phyloP scores from a whole-genome alignment of 106 monocot species.

The Alisma plantagoaquatica region DNA sequence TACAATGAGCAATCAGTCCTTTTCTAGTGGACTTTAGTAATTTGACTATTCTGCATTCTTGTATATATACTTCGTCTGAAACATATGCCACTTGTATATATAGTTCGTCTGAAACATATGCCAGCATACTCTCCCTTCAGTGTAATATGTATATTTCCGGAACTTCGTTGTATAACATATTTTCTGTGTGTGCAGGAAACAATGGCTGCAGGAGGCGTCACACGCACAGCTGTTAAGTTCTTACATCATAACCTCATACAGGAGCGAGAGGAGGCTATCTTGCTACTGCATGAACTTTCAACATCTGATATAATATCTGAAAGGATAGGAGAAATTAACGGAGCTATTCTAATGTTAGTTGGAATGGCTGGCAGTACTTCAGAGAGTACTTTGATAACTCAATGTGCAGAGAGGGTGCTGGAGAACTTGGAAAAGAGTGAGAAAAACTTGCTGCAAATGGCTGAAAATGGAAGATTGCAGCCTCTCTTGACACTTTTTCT shows the following conservation, averaged over 20 bases:
- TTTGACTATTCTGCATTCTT: too few species aligned
- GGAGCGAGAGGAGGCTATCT: slow-evolving; percentile 71
- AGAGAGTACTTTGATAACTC: slow-evolving; percentile 38
- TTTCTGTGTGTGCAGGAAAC: slow-evolving; percentile 39
- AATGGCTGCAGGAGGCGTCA: slow-evolving; percentile 47
- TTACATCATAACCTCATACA: slow-evolving; percentile 45
- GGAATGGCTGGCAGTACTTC: slow-evolving; percentile 71
- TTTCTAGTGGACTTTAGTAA: too few species aligned
- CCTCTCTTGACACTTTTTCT: slow-evolving; percentile 68
- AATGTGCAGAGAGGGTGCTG: slow-evolving; percentile 62
- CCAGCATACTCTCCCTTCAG: too few species aligned
- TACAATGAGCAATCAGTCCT: too few species aligned
- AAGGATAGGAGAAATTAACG: slow-evolving; percentile 75
- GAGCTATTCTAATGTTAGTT: slow-evolving; percentile 79
- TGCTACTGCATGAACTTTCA: slow-evolving; percentile 79
- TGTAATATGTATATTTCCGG: too few species aligned
- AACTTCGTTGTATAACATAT: too few species aligned
- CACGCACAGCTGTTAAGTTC: slow-evolving; percentile 77
- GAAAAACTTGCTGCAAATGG: slow-evolving; percentile 87
- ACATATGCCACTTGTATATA: too few species aligned
- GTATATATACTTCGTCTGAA: too few species aligned
- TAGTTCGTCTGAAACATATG: too few species aligned
- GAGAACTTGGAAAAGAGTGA: slow-evolving; percentile 73
- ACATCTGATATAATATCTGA: slow-evolving; percentile 60
- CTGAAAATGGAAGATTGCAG: slow-evolving; percentile 82